These are phyloP conservation scores for Saccharomycopsis fodiens DNA, from an alignment of 805 yeast genomes.

Conservation along the genomic window DNA sequence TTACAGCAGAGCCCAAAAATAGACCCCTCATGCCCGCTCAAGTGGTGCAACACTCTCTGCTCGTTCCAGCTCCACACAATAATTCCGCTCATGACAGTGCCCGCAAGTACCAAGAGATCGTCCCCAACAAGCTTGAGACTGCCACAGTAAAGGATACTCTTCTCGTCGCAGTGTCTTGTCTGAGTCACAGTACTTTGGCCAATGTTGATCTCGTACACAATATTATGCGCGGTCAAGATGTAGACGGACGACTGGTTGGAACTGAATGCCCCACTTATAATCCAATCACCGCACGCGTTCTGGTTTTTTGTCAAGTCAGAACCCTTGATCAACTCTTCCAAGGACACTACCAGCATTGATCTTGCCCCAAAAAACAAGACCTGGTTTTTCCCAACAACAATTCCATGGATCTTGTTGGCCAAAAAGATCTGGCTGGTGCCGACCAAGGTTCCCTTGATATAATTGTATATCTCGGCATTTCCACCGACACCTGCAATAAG, in stretches of 20 bases:
- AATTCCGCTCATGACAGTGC: conserved; percentile 89
- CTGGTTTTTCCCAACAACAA: conserved; percentile 34
- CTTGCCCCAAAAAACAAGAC: conserved; percentile 62
- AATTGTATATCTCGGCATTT: conserved; percentile 4
- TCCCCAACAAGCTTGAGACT: conserved; percentile 44
- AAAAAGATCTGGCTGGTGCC: conserved; percentile 42
- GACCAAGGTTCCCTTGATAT: neutral
- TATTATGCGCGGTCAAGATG: conserved; percentile 76
- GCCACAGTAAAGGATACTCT: conserved; percentile 85
- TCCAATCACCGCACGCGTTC: conserved; percentile 69
- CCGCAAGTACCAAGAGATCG: conserved; percentile 63
- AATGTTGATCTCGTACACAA: conserved; percentile 37
- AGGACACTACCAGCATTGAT: conserved; percentile 43
- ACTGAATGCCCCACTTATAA: conserved; percentile 49
- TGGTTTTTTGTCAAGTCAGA: conserved; percentile 27
- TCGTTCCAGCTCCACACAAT: conserved; percentile 61
- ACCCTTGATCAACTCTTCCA: conserved; percentile 26
- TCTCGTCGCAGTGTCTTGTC: conserved; percentile 47
- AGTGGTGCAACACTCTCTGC: conserved; percentile 38
- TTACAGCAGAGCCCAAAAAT: conserved; percentile 75
- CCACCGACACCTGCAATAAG: conserved; percentile 17
- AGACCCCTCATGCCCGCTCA: conserved; percentile 83
- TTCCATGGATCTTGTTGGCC: conserved; percentile 81
- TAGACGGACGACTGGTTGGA: conserved; percentile 28
- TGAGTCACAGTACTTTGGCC: conserved; percentile 22